A percentile compares a stretch with the other conserved stretches of the same genome.
These are phyloP conservation scores for Chalaropsis thielavioides DNA, from an alignment of 2,329 filamentous ascomycete species.

Conservation along the genomic window DNA sequence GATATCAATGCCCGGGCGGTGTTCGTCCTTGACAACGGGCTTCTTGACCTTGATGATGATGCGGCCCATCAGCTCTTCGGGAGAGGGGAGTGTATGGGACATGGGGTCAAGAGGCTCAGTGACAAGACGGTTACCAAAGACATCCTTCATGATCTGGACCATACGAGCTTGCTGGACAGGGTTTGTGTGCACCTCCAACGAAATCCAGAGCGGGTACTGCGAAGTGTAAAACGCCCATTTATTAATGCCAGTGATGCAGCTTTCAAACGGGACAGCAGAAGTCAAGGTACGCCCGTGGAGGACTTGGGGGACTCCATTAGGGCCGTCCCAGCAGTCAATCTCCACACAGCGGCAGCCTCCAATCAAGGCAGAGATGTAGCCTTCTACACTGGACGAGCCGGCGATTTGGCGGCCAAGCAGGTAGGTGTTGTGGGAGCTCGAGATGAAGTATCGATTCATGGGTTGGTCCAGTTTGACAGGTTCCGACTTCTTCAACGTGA, in stretches of 20 bases:
- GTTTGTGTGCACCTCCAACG: constrained; percentile 88
- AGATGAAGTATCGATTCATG: constrained; percentile 94
- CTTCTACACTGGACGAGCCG: constrained; percentile 83
- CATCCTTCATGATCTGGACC: constrained; percentile 75
- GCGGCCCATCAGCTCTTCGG: constrained; percentile 67
- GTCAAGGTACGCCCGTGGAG: constrained; percentile 85
- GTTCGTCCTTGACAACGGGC: constrained; percentile 36
- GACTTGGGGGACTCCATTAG: constrained; percentile 73
- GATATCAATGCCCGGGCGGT: constrained; percentile 24
- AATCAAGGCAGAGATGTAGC: constrained; percentile 78
- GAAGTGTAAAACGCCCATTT: constrained; percentile 85
- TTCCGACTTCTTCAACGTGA: constrained; percentile 48
- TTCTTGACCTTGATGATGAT: constrained; percentile 94
- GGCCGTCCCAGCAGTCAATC: constrained; percentile 95
- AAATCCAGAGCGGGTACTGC: constrained; percentile 83
- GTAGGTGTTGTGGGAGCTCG: constrained; percentile 97
- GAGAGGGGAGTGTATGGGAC: constrained; percentile 59
- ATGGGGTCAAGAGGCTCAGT: constrained; percentile 58
- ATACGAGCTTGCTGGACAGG: constrained; percentile 70
- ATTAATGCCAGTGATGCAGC: constrained; percentile 85
- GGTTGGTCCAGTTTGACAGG: constrained; percentile 61
- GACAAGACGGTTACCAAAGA: constrained; percentile 68
- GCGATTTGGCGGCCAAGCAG: constrained; percentile 80
- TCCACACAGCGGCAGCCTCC: constrained; percentile 90
- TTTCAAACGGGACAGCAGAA: constrained; percentile 72